Evolutionary conservation across 345 rosid species (phyloP).

Genomic region (Arabidopsis arenosa): DNA sequence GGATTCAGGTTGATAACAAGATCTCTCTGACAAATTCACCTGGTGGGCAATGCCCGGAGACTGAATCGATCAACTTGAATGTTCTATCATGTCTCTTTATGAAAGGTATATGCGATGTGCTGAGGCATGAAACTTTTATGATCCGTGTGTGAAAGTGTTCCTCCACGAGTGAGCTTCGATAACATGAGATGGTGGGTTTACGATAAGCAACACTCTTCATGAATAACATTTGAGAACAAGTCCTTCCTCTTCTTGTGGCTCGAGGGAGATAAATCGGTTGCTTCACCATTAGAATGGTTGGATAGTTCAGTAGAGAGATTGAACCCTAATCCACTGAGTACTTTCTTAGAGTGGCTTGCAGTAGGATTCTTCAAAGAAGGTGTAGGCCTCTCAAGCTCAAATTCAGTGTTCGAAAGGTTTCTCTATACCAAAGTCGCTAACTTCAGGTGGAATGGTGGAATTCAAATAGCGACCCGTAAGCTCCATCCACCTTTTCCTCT

Average conservation of each 20-base stretch:
- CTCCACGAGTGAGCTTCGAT: conserved; percentile 87
- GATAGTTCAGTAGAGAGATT: conserved; percentile 77
- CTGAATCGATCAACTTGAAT: conserved; percentile 86
- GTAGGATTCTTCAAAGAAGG: conserved; percentile 57
- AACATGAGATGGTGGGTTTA: conserved; percentile 52
- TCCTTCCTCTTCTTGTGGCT: conserved; percentile 82
- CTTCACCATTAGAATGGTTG: conserved; percentile 65
- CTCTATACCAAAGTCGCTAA: conserved; percentile 94
- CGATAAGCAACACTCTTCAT: conserved; percentile 58
- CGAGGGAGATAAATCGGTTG: conserved; percentile 68
- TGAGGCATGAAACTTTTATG: conserved; percentile 81
- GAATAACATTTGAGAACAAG: conserved; percentile 59
- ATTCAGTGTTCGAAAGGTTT: conserved; percentile 83
- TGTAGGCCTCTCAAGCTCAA: conserved; percentile 82
- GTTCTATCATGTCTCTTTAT: conserved; percentile 87
- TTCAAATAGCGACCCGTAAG: conserved; percentile 88
- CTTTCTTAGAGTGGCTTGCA: conserved; percentile 64
- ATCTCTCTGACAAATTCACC: conserved; percentile 96
- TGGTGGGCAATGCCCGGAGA: conserved; percentile 95
- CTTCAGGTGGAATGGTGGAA: conserved; percentile 75
- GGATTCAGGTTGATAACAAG: conserved; percentile 79
- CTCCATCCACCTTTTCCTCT: conserved; percentile 84
- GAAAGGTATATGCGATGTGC: conserved; percentile 76
- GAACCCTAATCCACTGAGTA: conserved; percentile 82
- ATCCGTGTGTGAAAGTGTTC: conserved; percentile 81